Base-by-base conservation (phyloP, 73 alveolate species). In the Breviolum minutum region DNA sequence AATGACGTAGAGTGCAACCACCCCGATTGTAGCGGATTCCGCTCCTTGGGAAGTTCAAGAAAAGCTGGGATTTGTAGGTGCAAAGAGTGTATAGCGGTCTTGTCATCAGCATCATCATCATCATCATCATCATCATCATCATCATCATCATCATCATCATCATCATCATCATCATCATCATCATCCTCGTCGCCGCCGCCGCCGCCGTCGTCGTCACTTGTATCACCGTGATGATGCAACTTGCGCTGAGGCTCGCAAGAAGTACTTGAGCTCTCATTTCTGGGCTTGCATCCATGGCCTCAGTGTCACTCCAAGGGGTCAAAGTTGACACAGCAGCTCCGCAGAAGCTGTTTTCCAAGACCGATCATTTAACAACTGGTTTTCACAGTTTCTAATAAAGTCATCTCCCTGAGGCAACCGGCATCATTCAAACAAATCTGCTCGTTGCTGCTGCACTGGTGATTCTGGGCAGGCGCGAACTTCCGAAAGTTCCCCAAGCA, bases 381-480 rank as follows among this genome's bases (percentile, higher is more conserved):
- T 40, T 40, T 40, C 54, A 40, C 54, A 40, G 54, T 40, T 40
- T 40, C 54, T 40, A 40, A 40, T 40, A 40, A 40, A 40, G 54
- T 40, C 54, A 40, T 40, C 54, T 40, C 54, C 54, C 90, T 81
- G 71, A 81, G 90, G 54, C 68, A 9, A 5, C 76, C 24, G 10
- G 87, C 96, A 48, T 90, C 96, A 61, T 90, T 90, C 74, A 90
- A 62, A 63, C 96, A 90, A 81, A 90, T 90, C 87, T 90, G 96
- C 96, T 90, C 96, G 79, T 90, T 90, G 96, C 96, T 90, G 96
- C 87, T 90, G 87, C 96, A 90, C 63, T 90, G 96, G 96, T 90
- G 96, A 64, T 90, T 77, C 96, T 90, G 62, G 62, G 68, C 81
- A 63, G 8, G 20, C 4, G 11, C 11, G 62, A 7, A 40, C 2